phyloP scores from a whole-genome alignment of 2,329 filamentous ascomycete genomes.

The Xylariales sp. region DNA sequence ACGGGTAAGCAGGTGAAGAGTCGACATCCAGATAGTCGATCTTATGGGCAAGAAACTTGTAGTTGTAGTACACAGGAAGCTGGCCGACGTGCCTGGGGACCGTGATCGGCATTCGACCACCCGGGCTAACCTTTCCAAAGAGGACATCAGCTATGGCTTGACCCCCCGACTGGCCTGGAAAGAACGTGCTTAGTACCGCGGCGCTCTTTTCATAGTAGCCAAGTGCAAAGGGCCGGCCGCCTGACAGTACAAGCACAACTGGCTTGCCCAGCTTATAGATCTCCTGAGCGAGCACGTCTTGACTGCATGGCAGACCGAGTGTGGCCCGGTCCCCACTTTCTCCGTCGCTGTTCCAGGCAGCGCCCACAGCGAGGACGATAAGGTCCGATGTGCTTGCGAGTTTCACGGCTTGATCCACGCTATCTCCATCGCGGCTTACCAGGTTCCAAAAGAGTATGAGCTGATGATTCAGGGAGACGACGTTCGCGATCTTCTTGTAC shows the following conservation, averaged over 20 bases:
- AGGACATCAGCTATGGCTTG: conserved; percentile 31
- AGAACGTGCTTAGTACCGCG: conserved; percentile 34
- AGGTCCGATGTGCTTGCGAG: conserved; percentile 32
- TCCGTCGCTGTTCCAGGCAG: conserved; percentile 40
- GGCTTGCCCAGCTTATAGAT: conserved; percentile 35
- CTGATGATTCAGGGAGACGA: conserved; percentile 35
- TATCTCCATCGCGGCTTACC: conserved; percentile 29
- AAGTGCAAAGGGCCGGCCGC: conserved; percentile 36
- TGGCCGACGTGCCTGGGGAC: conserved; percentile 30
- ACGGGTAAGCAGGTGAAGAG: conserved; percentile 26
- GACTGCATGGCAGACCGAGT: conserved; percentile 30
- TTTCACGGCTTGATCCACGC: conserved; percentile 27
- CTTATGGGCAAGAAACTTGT: conserved; percentile 24
- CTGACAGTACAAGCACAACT: conserved; percentile 36
- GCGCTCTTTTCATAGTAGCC: conserved; percentile 33
- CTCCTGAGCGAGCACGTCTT: conserved; percentile 31
- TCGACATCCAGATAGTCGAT: conserved; percentile 27
- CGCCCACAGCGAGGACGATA: conserved; percentile 34
- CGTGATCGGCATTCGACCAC: conserved; percentile 29
- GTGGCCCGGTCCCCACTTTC: conserved; percentile 36
- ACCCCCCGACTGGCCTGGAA: conserved; percentile 29
- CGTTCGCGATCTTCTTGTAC: conserved; percentile 33
- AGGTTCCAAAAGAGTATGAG: conserved; percentile 41
- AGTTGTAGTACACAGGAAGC: conserved; percentile 31
- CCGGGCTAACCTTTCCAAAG: conserved; percentile 28